Base-by-base conservation (phyloP, 2,329 filamentous ascomycete species). In the Xylaria digitata region DNA sequence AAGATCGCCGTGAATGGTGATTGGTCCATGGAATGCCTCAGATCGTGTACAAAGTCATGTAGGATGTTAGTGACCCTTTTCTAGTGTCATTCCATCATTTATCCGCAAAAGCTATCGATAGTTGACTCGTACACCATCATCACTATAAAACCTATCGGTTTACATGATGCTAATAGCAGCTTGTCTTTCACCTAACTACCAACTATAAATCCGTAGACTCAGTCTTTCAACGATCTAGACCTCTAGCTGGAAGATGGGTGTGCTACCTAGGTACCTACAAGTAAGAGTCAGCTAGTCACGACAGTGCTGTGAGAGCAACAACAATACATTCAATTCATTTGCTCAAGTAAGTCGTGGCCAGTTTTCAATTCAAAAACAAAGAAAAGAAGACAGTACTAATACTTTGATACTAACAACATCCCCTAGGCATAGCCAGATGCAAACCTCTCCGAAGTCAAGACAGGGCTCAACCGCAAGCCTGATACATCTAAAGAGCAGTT, bases 181-280 rank as follows among this genome's bases (percentile, higher is more conserved):
- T 15, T 13, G 30, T n/a, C 23, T 19, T 32, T 1, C 17, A 23
- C 7, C 45, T n/a, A 32, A 19, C 15, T 45, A 45, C 55, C 67
- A 21, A 68, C 52, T 57, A 15, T 2, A 56, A 53, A 46, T 15
- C 9, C 34, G 11, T 13, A 74, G 72, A 75, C 74, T 8, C 26
- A 48, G 21, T 50, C 63, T 8, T 76, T 74, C 63, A 76, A 73
- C 45, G 72, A 76, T 63, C 69, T 70, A 15, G 69, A 68, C 54
- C 75, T 70, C 70, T 72, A 78, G 78, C 72, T 71, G 56, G 76
- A 75, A 61, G 74, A 78, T 70, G 75, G 76, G 61, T n/a, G n/a
- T n/a, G n/a, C n/a, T n/a, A n/a, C n/a, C n/a, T n/a, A n/a, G n/a
- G n/a, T n/a, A n/a, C n/a, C n/a, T n/a, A n/a, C n/a, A n/a, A n/a